A percentile compares a stretch with the other conserved stretches of the same genome.
These are phyloP conservation scores for Nakataea oryzae DNA, from an alignment of 2,329 filamentous ascomycete species.

Conservation along the genomic window DNA sequence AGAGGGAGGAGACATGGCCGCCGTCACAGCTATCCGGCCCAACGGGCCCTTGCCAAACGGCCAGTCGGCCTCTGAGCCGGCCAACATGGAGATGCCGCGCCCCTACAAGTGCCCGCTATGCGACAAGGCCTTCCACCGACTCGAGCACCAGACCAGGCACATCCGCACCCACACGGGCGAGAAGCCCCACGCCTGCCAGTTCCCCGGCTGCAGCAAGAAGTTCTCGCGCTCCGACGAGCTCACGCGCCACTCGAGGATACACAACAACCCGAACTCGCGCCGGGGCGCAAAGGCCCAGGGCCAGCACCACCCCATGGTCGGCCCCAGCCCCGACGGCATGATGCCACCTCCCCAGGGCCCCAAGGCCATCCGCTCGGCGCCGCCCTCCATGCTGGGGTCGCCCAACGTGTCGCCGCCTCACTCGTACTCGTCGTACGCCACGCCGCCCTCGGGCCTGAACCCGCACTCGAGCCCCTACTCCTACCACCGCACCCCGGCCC, in stretches of 20 bases:
- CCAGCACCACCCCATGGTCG: slow-evolving; percentile 31
- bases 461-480: slow-evolving; percentile 9
- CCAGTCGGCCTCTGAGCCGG: slow-evolving; percentile 44
- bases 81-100: slow-evolving; percentile 63
- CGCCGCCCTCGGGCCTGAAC: slow-evolving; percentile 28
- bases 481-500: not conserved
- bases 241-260: slow-evolving; percentile 92
- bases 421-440: slow-evolving; percentile 65
- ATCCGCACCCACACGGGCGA: slow-evolving; percentile 71
- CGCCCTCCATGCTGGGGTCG: slow-evolving; percentile 76
- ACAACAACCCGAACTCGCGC: slow-evolving; percentile 97
- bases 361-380: slow-evolving; percentile 79
- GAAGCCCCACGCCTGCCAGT: slow-evolving; percentile 94
- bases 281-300: slow-evolving; percentile 70
- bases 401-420: slow-evolving; percentile 94
- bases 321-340: slow-evolving; percentile 49
- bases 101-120: slow-evolving; percentile 98
- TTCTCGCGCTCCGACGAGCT: slow-evolving; percentile 84
- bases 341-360: slow-evolving; percentile 69
- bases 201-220: slow-evolving; percentile 90
- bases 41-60: slow-evolving; percentile 53
- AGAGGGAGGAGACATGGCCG: slow-evolving; percentile 34
- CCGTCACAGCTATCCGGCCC: slow-evolving; percentile 47
- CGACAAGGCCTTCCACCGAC: slow-evolving; percentile 95
- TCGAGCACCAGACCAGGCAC: slow-evolving; percentile 86